Evolutionary conservation across 495 filamentous ascomycete species (phyloP).

Genomic region (Neurospora terricola): DNA sequence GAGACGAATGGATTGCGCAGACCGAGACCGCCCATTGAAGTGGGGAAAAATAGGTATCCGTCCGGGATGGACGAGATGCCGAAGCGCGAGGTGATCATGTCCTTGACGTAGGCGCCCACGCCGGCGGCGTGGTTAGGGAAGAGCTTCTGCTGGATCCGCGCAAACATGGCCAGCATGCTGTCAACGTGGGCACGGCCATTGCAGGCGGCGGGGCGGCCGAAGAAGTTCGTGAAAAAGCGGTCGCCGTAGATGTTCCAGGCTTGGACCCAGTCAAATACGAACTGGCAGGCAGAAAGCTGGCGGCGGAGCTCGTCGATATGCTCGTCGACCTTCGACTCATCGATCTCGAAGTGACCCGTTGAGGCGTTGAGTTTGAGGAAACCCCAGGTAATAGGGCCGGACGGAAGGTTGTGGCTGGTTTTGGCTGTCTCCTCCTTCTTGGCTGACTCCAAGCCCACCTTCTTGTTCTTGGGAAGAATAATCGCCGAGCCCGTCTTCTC

Average conservation of each 20-base stretch:
- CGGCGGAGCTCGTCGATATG: conserved; percentile 51
- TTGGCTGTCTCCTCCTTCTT: not conserved
- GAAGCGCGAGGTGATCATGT: conserved; percentile 44
- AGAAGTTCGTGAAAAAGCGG: conserved; percentile 55
- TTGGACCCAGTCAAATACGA: conserved; percentile 52
- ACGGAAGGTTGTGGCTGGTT: conserved; percentile 27
- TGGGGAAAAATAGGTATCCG: conserved; percentile 51
- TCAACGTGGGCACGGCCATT: conserved; percentile 55
- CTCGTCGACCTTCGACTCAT: conserved; percentile 47
- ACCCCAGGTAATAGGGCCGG: conserved; percentile 52
- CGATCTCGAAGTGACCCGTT: conserved; percentile 48
- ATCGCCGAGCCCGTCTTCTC: conserved; percentile 49
- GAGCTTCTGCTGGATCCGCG: conserved; percentile 47
- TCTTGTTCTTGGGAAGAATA: conserved; percentile 14
- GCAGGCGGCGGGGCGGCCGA: conserved; percentile 52
- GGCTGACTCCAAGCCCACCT: not conserved
- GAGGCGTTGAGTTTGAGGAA: conserved; percentile 48
- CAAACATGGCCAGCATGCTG: conserved; percentile 48
- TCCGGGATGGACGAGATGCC: conserved; percentile 43
- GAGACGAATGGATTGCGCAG: conserved; percentile 45
- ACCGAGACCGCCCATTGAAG: conserved; percentile 43
- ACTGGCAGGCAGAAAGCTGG: conserved; percentile 42
- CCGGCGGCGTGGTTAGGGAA: conserved; percentile 17
- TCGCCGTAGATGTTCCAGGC: conserved; percentile 57
- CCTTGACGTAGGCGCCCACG: conserved; percentile 30